These are phyloP conservation scores for Tricholoma saponaceum DNA, from an alignment of 768 basidiomycete species.

Conservation along the genomic window DNA sequence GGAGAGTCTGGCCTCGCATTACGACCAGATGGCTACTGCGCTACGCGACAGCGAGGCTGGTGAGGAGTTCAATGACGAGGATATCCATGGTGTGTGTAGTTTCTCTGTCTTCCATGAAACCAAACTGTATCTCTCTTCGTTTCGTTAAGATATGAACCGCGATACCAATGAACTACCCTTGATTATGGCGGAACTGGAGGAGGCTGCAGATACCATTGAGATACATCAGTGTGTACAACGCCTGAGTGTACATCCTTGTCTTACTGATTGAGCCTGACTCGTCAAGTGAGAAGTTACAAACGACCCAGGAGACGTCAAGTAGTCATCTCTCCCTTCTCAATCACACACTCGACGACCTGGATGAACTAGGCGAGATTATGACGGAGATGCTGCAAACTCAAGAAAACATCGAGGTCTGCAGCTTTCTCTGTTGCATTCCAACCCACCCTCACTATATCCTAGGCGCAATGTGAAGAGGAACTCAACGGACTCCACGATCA, in stretches of 20 bases:
- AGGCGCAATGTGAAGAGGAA: constrained; percentile 52
- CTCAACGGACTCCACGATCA: constrained; percentile 57
- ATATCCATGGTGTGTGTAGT: constrained; percentile 50
- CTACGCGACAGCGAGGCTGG: constrained; percentile 67
- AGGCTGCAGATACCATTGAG: constrained; percentile 48
- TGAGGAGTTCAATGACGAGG: constrained; percentile 61
- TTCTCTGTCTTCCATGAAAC: not conserved
- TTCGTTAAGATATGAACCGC: constrained; percentile 63
- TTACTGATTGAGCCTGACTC: not conserved
- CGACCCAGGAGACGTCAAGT: constrained; percentile 38
- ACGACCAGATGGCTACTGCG: constrained; percentile 70
- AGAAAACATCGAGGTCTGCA: constrained; percentile 59
- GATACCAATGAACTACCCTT: constrained; percentile 75
- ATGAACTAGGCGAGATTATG: constrained; percentile 79
- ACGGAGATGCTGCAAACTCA: constrained; percentile 70
- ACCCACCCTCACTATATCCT: not conserved
- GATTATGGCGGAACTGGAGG: constrained; percentile 72
- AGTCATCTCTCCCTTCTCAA: constrained; percentile 47
- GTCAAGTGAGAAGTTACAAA: constrained; percentile 46
- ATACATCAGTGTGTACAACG: constrained; percentile 46
- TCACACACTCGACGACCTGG: constrained; percentile 57
- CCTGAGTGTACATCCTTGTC: not conserved
- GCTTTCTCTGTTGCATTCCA: not conserved
- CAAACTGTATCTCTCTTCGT: not conserved
- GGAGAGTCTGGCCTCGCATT: constrained; percentile 70